Conservation (phyloP, 2,329 filamentous ascomycete genomes). For the Scedosporium dehoogii region DNA sequence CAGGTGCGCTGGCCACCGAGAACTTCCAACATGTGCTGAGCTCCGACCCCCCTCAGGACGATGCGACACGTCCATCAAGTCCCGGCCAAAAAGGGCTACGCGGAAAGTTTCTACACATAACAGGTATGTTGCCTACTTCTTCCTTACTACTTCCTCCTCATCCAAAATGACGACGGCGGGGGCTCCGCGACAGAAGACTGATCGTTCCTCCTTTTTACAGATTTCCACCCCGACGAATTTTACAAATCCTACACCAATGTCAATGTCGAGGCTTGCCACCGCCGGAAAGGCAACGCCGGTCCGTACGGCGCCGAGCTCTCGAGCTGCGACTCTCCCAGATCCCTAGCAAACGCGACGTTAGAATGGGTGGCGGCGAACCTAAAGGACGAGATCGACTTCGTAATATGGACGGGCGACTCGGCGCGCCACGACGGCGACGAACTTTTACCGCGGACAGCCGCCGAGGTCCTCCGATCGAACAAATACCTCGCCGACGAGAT, state of each 20-base stretch:
- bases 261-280: constrained; percentile 64
- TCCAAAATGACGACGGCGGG: background rate
- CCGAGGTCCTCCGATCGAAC: constrained; percentile 73
- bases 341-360: constrained; percentile 80
- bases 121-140: constrained; percentile 46
- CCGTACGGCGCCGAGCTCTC: constrained; percentile 76
- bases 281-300: constrained; percentile 65
- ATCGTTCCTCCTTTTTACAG: constrained; percentile 31
- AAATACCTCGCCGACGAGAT: constrained; percentile 67
- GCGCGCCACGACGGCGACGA: constrained; percentile 86
- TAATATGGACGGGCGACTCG: constrained; percentile 88
- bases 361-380: constrained; percentile 75
- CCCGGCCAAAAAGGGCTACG: constrained; percentile 38
- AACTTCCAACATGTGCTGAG: background rate
- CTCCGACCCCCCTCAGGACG: background rate
- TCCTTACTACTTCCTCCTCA: constrained; percentile 5
- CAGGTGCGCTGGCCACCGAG: background rate
- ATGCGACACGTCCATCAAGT: background rate
- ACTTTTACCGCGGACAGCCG: constrained; percentile 60
- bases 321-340: constrained; percentile 76
- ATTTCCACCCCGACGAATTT: constrained; percentile 83
- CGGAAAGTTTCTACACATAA: constrained; percentile 80
- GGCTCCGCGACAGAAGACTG: background rate
- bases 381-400: constrained; percentile 73
- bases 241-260: constrained; percentile 74